Base-by-base conservation (phyloP, 108 stramenopile genomes). In the Pseudonitzschia multistriata region DNA sequence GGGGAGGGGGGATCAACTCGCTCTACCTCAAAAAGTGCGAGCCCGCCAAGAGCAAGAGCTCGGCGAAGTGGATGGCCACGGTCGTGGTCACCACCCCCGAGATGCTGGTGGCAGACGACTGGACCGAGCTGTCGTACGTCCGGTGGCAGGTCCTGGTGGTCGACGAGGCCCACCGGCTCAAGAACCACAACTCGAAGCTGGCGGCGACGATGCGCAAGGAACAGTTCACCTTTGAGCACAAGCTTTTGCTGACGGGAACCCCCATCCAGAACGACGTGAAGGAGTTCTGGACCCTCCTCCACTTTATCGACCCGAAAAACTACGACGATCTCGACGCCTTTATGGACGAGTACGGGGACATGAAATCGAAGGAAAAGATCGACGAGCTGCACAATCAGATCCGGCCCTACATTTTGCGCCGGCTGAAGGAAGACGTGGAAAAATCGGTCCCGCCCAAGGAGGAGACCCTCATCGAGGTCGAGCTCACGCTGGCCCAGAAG, bases 151-250 rank as follows among this genome's bases (percentile, higher is more conserved):
- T 83, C 22, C 40, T 98, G 37, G 86, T 99, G 5, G 97, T 99
- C n/a, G 98, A 98, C 72, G 98, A 98, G 60, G 97, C 95, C 3
- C 98, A 99, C 73, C 82, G 96, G 17, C 78, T 99, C 61, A 99
- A 99, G 76, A 99, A 97, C 74, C 90, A 91, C 65, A 81, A 76
- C 57, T 92, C 93, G 27, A 96, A 98, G 76, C 81, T 98, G 35
- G 91, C 96, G 15, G 65, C 79, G 54, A 93, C 88, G 47, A 73
- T 98, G 54, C 80, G 92, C 10, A 88, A 96, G 39, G 68, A 56
- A n/a, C 55, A 68, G 14, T 92, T 95, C 57, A 42, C 62, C n/a
- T 94, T 93, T 73, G 72, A 84, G 27, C 84, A 83, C 68, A 87
- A 83, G 39, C 69, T 99, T 8, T 91, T 97, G 25, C 81, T 98